Conservation (phyloP, 139 green algal genomes). For the Chlorella sp. region DNA sequence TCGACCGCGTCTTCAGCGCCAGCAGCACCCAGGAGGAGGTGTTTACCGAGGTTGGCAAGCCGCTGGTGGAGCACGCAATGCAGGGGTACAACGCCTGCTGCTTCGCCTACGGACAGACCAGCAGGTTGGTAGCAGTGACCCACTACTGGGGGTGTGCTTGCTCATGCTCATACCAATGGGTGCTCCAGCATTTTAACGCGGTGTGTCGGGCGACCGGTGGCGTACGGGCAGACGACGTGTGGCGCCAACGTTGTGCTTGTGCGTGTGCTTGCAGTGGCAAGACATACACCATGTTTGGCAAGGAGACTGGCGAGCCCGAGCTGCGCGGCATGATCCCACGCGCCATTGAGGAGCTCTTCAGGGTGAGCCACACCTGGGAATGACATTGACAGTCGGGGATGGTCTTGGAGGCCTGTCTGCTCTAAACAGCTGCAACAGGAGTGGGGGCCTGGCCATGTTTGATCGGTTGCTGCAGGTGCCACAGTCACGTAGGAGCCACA, state of each 20-base stretch:
- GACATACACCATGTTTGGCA: conserved; percentile 40
- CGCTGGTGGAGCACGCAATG: conserved; percentile 34
- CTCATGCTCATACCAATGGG: too few species aligned
- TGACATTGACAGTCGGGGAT: too few species aligned
- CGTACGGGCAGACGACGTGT: too few species aligned
- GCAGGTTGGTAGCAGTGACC: too few species aligned
- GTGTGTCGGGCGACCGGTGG: too few species aligned
- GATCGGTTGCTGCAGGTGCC: not conserved
- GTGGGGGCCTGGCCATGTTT: not conserved
- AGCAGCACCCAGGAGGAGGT: conserved; percentile 16
- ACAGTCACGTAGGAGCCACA: not conserved
- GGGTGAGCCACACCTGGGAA: too few species aligned
- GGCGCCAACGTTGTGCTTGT: too few species aligned
- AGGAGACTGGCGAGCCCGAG: conserved; percentile 2
- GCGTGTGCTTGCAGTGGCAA: conserved; percentile 46
- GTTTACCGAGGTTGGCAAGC: conserved; percentile 15
- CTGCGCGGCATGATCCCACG: conserved; percentile 31
- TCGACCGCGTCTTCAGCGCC: conserved; percentile 25
- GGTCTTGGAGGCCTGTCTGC: too few species aligned
- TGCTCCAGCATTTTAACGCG: too few species aligned
- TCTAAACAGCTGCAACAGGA: not conserved
- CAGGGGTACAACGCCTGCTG: conserved; percentile 47
- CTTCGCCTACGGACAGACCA: conserved; percentile 53
- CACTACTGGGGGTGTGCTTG: too few species aligned
- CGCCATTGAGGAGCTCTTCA: conserved; percentile 23